Conservation (phyloP, 2,329 filamentous ascomycete species). For the Trematosphaeria pertusa region DNA sequence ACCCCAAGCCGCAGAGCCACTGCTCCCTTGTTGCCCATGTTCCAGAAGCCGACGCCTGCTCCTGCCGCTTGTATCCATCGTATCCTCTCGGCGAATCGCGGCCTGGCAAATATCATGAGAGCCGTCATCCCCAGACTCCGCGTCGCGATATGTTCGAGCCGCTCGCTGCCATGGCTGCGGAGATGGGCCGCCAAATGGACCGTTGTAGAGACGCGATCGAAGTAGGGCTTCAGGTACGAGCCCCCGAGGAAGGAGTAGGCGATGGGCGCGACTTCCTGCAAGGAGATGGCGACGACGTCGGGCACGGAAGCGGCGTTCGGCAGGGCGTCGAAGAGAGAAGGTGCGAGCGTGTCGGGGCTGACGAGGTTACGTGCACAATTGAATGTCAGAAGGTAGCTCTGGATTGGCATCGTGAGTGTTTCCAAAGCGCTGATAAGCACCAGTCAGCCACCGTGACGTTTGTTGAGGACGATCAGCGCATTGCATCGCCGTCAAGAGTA, state of each 20-base stretch:
- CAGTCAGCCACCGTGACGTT: conserved; percentile 28
- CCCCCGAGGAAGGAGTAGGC: conserved; percentile 85
- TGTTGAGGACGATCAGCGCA: conserved; percentile 20
- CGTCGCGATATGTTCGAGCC: conserved; percentile 74
- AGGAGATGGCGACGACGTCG: conserved; percentile 69
- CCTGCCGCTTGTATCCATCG: conserved; percentile 76
- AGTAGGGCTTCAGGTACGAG: conserved; percentile 77
- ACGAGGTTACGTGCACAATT: conserved; percentile 82
- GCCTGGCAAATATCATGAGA: conserved; percentile 81
- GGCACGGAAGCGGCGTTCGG: conserved; percentile 61
- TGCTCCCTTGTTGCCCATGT: conserved; percentile 96
- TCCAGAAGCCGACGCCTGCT: conserved; percentile 81
- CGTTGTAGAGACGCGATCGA: conserved; percentile 73
- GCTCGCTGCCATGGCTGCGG: conserved; percentile 47
- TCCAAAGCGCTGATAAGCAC: conserved; percentile 15
- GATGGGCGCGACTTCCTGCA: conserved; percentile 91
- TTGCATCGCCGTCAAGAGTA: neutral
- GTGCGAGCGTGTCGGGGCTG: conserved; percentile 72
- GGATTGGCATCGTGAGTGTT: conserved; percentile 55
- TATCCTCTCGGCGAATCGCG: conserved; percentile 64
- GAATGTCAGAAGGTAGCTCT: conserved; percentile 83
- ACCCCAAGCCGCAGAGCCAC: conserved; percentile 78
- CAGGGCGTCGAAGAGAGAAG: conserved; percentile 64
- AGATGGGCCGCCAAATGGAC: conserved; percentile 71
- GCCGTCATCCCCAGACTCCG: conserved; percentile 89